Base-by-base conservation (phyloP, 2,329 filamentous ascomycete genomes). In the Escovopsis weberi region DNA sequence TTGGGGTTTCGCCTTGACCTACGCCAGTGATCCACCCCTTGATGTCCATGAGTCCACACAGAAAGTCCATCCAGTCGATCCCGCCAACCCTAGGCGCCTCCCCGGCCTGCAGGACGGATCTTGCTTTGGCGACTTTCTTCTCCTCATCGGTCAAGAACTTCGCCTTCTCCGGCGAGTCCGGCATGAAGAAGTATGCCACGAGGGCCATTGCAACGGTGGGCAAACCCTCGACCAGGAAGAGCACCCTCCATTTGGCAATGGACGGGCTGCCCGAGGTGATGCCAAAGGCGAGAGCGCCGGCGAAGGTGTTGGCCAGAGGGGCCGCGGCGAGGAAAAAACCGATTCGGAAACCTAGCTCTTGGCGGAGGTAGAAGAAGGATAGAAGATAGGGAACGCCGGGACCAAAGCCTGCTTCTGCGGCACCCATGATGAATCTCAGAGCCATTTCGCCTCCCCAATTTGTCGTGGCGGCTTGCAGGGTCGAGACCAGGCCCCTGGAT, bases 21-120 rank as follows among this genome's bases (percentile, higher is more conserved):
- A 51, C 26, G 1, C 43, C 45, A 1, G 48, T 50, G 26, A 51
- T 39, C 50, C 50, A 51, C 12, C 48, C 47, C 19, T 53, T 54
- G 47, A 61, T 59, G 45, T 65, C 63, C 2, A 47, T 38, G 9
- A 65, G 45, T 1, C 57, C 59, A 7, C 55, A 52, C 7, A 57
- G 41, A 2, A 64, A 49, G 40, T 65, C 62, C n/a, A 47, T 47
- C 51, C 55, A 53, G 28, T 46, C 47, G 6, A 55, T 38, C 2
- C 40, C 43, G 7, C 47, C 42, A 19, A 47, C 43, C 12, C 46
- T 42, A 26, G 38, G 43, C 15, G 23, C 39, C 11, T 45, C 45
- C n/a, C 49, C 47, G 26, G 55, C 44, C 52, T 51, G 43, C 12
- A 42, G 44, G 41, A 55, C 40, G 2, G 52, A 42, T 33, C 51